These are phyloP conservation scores for Sesbania bispinosa DNA, from an alignment of 306 rosid genomes.

Conservation along the genomic window DNA sequence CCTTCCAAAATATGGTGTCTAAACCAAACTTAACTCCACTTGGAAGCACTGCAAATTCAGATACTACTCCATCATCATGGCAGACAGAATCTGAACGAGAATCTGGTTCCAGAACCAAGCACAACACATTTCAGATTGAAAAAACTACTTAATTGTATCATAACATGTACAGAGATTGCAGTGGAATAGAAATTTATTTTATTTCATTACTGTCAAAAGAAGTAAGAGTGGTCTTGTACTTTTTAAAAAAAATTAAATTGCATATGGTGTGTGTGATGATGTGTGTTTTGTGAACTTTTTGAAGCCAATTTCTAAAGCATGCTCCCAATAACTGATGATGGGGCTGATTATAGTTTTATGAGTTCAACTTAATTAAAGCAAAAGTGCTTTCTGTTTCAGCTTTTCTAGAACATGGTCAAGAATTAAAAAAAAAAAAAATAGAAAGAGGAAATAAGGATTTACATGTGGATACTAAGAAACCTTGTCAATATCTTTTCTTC, in stretches of 20 bases:
- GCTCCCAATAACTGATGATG: too few species aligned
- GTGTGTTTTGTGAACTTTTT: too few species aligned
- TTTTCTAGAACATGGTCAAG: too few species aligned
- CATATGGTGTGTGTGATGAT: too few species aligned
- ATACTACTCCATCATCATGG: constrained; percentile 21
- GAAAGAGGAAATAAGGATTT: too few species aligned
- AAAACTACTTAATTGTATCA: background rate
- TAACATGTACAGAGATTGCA: background rate
- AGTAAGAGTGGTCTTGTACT: background rate
- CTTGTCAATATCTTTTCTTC: too few species aligned
- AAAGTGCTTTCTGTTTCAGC: too few species aligned
- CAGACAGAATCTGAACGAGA: background rate
- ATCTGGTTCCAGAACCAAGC: background rate
- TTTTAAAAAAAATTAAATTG: background rate
- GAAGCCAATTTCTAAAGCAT: too few species aligned
- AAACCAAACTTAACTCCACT: background rate
- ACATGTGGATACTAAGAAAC: too few species aligned
- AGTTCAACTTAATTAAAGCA: too few species aligned
- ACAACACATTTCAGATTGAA: constrained; percentile 29
- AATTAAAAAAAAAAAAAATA: too few species aligned
- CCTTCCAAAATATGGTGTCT: constrained; percentile 34
- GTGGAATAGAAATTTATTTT: background rate
- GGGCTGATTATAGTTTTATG: too few species aligned
- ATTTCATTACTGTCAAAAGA: background rate
- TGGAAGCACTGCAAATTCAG: constrained; percentile 21